Conservation (phyloP, 148 eudicot genomes). For the Cornus suecica region DNA sequence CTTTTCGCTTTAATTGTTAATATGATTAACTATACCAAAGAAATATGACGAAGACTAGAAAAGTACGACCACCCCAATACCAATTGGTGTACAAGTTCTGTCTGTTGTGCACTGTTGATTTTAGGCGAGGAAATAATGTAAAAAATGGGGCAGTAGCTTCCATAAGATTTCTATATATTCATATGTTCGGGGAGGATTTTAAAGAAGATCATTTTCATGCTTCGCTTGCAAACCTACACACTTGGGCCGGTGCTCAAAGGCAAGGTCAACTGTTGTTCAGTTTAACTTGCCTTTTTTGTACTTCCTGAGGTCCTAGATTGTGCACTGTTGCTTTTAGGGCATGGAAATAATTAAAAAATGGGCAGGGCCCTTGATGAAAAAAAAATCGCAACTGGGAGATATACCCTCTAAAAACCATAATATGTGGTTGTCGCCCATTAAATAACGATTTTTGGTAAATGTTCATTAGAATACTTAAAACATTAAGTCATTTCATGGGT, state of each 20-base stretch:
- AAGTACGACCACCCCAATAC: too few relatives aligned
- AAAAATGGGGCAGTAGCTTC: background rate
- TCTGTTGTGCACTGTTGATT: too few relatives aligned
- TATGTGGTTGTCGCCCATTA: background rate
- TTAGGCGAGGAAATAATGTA: too few relatives aligned
- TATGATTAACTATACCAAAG: too few relatives aligned
- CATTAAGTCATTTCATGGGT: background rate
- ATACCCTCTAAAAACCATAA: background rate
- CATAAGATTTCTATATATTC: background rate
- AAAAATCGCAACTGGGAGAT: background rate
- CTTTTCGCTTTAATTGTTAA: too few relatives aligned
- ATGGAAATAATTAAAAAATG: background rate
- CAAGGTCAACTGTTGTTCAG: background rate
- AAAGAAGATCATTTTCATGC: background rate
- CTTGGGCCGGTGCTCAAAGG: background rate
- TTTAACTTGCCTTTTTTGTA: background rate
- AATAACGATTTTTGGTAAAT: background rate
- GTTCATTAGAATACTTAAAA: background rate
- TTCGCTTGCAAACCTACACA: background rate
- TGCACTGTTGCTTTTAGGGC: background rate
- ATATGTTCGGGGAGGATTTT: background rate
- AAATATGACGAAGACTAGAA: too few relatives aligned
- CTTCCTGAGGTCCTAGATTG: background rate
- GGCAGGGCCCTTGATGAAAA: background rate
- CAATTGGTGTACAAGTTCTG: too few relatives aligned